Percentiles rank a stretch among this genome's conserved stretches.
These are phyloP conservation scores for Schizophyllum commune DNA, from an alignment of 1,284 basidiomycete genomes.

Conservation along the genomic window DNA sequence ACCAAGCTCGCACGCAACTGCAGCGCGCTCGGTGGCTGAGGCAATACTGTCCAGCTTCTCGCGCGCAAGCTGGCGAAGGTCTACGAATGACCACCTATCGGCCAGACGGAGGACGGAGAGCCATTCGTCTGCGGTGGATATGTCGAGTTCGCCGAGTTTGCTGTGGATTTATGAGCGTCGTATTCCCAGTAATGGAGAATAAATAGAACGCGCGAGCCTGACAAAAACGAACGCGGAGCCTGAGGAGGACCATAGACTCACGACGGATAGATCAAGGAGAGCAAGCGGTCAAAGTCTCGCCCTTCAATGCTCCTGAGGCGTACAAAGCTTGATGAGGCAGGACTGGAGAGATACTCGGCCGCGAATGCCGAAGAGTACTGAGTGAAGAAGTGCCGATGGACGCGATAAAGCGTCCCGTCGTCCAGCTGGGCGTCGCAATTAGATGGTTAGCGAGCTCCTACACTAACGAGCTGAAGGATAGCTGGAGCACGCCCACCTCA, in stretches of 20 bases:
- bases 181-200: too few relatives aligned
- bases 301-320: constrained; percentile 11
- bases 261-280: constrained; percentile 28
- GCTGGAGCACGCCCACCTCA: constrained; percentile 15
- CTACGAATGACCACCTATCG: constrained; percentile 23
- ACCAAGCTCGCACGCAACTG: too few relatives aligned
- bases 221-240: background rate
- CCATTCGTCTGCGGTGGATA: constrained; percentile 28
- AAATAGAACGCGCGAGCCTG: too few relatives aligned
- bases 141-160: constrained; percentile 20
- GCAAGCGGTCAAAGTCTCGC: constrained; percentile 23
- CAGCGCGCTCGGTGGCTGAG: too few relatives aligned
- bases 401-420: constrained; percentile 18
- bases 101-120: constrained; percentile 27
- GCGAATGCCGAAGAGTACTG: constrained; percentile 24
- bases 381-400: constrained; percentile 24
- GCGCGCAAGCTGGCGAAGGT: constrained; percentile 26
- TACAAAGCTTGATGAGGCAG: background rate
- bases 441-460: too few relatives aligned
- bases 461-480: too few relatives aligned
- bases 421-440: background rate
- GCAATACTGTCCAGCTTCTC: constrained; percentile 20
- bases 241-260: constrained; percentile 2
- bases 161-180: constrained; percentile 11
- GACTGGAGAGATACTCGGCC: constrained; percentile 10